Base-by-base conservation (phyloP, 352 stramenopile species). In the Globisporangium viniferum region DNA sequence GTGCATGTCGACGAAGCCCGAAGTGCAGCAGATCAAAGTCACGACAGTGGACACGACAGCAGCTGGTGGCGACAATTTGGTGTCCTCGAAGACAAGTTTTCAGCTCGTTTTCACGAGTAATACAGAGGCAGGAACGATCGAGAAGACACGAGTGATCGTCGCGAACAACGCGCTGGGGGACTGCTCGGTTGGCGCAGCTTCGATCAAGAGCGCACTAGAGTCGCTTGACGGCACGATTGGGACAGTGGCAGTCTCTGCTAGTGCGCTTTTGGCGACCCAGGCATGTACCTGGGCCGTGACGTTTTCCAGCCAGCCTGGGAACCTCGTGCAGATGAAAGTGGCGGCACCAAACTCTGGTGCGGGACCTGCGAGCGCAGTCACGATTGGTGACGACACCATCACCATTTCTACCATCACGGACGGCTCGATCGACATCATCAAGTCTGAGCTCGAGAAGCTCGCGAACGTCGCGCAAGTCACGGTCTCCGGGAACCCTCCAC, bases 381-480 rank as follows among this genome's bases (percentile, higher is more conserved):
- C 69, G 7, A 77, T 93, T 39, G 87, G 82, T 18, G 90, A 97
- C 56, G 93, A 98, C 58, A 95, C 90, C 1, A 73, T 98, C 20
- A 78, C 81, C 4, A 72, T 98, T 55, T 81, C 68, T 14, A 96
- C 91, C 0, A 6, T 91, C 46, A 72, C 75, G 20, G 82, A 97
- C 39, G 93, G 93, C 2, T 79, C 88, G 8, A 90, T 97, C 49
- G 89, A 98, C 64, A 84, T 98, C n/a, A 94, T 99, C 68, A 97
- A 98, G 75, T 82, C 93, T 0, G 94, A 98, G 68, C 88, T 99
- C 18, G 93, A 98, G 66, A 84, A 88, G 57, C 80, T 99, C 18
- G 73, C 71, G 8, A 97, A 94, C 29, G 92, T 99, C 29, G 93
- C 87, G 12, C 78, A 86, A 54, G 94, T 99, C 9, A 97, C 83